Conservation (phyloP, 2,329 filamentous ascomycete species). For the Ambrosiella xylebori region DNA sequence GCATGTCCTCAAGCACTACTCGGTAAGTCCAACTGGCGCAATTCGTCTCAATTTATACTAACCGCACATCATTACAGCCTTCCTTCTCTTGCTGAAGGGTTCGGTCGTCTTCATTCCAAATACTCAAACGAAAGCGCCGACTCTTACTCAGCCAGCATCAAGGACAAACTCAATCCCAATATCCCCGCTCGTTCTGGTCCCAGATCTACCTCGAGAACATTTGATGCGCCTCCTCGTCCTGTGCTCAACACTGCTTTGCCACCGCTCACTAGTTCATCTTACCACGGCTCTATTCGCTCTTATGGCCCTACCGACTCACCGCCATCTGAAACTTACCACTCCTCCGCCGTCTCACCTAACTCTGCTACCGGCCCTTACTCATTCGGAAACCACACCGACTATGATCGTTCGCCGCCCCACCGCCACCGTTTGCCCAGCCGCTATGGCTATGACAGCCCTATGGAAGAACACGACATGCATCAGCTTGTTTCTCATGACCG, state of each 20-base stretch:
- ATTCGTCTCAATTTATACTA: conserved; percentile 15
- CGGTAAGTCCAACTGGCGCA: conserved; percentile 1
- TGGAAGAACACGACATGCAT: conserved; percentile 27
- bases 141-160: conserved; percentile 32
- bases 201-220: conserved; percentile 5
- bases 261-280: conserved; percentile 28
- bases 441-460: conserved; percentile 31
- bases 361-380: conserved; percentile 26
- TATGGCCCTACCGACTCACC: conserved; percentile 22
- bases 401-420: conserved; percentile 30
- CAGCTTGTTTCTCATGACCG: conserved; percentile 30
- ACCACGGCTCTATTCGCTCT: conserved; percentile 22
- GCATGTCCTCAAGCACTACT: conserved; percentile 22
- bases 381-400: conserved; percentile 26
- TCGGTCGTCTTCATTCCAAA: conserved; percentile 33
- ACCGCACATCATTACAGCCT: conserved; percentile 18
- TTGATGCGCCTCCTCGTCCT: conserved; percentile 20
- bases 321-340: conserved; percentile 27
- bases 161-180: conserved; percentile 35
- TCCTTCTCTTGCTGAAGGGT: conserved; percentile 25
- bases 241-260: conserved; percentile 23
- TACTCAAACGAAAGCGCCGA: conserved; percentile 29
- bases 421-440: conserved; percentile 24
- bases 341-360: conserved; percentile 32
- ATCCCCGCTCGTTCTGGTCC: conserved; percentile 24